phyloP scores from a whole-genome alignment of 768 basidiomycete genomes.

The Jaapia argillacea region DNA sequence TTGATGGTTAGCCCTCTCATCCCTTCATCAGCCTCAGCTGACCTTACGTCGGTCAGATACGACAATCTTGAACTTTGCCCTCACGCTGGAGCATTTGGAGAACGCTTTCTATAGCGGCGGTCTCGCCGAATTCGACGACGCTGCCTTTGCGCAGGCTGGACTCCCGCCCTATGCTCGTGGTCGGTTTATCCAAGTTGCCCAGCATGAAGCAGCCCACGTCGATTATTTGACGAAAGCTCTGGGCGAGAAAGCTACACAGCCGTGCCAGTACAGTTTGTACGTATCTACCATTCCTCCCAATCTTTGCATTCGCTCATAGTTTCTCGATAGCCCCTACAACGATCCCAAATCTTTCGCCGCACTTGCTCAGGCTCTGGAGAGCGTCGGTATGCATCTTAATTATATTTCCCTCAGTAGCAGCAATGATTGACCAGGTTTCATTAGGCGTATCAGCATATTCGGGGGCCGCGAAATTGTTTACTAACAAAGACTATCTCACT shows the following conservation, averaged over 20 bases:
- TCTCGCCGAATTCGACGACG: slow-evolving; percentile 24
- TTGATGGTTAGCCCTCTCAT: no score
- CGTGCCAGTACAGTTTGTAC: slow-evolving; percentile 29
- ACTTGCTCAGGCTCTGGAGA: slow-evolving; percentile 42
- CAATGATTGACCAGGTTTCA: no score
- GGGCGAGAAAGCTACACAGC: slow-evolving; percentile 23
- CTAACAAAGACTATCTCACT: slow-evolving; percentile 27
- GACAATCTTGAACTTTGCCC: slow-evolving; percentile 21
- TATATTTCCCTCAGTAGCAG: no score
- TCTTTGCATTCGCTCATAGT: not conserved
- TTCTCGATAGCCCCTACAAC: slow-evolving; percentile 28
- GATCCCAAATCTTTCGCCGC: slow-evolving; percentile 38
- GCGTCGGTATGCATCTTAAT: slow-evolving; percentile 38
- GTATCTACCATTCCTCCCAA: not conserved
- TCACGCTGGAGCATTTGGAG: slow-evolving; percentile 28
- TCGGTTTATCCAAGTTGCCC: slow-evolving; percentile 23
- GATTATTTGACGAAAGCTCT: slow-evolving; percentile 22
- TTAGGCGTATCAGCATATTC: slow-evolving; percentile 50
- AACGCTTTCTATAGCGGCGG: slow-evolving; percentile 22
- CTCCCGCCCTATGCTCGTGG: slow-evolving; percentile 26
- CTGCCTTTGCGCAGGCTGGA: slow-evolving; percentile 27
- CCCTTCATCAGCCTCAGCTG: no score
- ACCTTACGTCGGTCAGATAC: no score
- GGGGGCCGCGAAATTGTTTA: slow-evolving; percentile 39
- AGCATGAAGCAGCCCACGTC: slow-evolving; percentile 34